A percentile compares a stretch with the other conserved stretches of the same genome.
Conservation (phyloP, 2,329 filamentous ascomycete species). For the Corinectria fuckeliana region DNA sequence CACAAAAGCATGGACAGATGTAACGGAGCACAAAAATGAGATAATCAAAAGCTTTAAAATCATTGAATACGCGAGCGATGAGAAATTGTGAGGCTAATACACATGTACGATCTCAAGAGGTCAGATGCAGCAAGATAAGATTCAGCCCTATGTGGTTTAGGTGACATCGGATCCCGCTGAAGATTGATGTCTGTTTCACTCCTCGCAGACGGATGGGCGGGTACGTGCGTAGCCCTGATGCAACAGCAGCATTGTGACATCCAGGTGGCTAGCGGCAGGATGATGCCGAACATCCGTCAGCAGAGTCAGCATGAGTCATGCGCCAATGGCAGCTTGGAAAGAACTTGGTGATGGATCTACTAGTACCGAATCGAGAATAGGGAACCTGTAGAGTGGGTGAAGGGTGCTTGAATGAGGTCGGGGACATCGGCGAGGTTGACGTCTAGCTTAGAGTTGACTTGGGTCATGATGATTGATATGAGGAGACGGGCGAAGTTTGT, state of each 20-base stretch:
- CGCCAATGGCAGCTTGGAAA: constrained; percentile 10
- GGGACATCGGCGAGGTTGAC: constrained; percentile 2
- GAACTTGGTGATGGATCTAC: not conserved
- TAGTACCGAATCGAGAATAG: constrained; percentile 2
- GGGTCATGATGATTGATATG: constrained; percentile 1
- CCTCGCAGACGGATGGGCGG: not conserved
- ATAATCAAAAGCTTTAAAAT: constrained; percentile 35
- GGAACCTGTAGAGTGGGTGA: constrained; percentile 9
- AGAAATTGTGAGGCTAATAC: too few relatives aligned
- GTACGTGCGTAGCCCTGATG: not conserved
- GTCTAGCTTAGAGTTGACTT: constrained; percentile 1
- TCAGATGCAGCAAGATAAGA: too few relatives aligned
- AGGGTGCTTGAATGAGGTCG: not conserved
- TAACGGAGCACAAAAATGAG: constrained; percentile 40
- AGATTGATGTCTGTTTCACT: not conserved
- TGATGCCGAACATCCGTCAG: constrained; percentile 31
- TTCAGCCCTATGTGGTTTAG: not conserved
- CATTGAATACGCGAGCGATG: too few relatives aligned
- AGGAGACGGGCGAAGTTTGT: not conserved
- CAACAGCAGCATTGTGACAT: not conserved
- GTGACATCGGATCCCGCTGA: not conserved
- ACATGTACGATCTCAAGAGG: too few relatives aligned
- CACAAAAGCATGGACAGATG: constrained; percentile 38
- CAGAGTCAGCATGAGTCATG: constrained; percentile 24
- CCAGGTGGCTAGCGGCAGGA: not conserved